Base-by-base conservation (phyloP, 768 basidiomycete species). In the Ramaria rubella region DNA sequence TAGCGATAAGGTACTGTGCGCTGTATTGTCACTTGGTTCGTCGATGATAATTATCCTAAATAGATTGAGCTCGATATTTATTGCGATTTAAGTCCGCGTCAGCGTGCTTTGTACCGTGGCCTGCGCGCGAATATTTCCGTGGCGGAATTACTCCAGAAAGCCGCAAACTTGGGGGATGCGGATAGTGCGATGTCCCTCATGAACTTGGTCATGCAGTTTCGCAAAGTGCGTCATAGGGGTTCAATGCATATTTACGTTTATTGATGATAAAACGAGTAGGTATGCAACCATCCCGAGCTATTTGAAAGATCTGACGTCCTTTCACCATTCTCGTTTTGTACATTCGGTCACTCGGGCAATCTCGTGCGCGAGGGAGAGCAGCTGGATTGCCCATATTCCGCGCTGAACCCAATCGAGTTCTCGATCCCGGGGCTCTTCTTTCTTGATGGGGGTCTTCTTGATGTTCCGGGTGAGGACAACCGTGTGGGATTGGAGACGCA, bases 141-240 rank as follows among this genome's bases (percentile, higher is more conserved):
- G 52, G 83, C 91, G 15, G 96, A 98, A 67, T 81, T 99, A 33
- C 76, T 99, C 49, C 88, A 88, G 63, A 94, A 96, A 69, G 94
- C 96, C 9, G 85, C 90, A 3, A 90, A 90, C 61, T 83, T 92
- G 58, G 89, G 92, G 15, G 92, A 95, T 63, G 89, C 83, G 5
- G 90, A 94, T 62, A 91, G 90, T 29, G 92, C 94, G 51, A 85
- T 92, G 52, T 91, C 93, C 6, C 75, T 99, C 59, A 98, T 98
- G 95, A 99, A 98, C 70, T 80, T 99, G 59, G 96, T 99, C 60
- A 99, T 99, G 96, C 96, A 99, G 69, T 98, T 98, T 78, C 86
- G 96, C 62, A 99, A 99, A 78, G 92, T 90, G 54, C 26, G 71
- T 57, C 23, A 36, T 30, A 2, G 30, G 14, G 1, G 1, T n/a